phyloP scores from a whole-genome alignment of 306 rosid genomes.

The Rosa chinensis region DNA sequence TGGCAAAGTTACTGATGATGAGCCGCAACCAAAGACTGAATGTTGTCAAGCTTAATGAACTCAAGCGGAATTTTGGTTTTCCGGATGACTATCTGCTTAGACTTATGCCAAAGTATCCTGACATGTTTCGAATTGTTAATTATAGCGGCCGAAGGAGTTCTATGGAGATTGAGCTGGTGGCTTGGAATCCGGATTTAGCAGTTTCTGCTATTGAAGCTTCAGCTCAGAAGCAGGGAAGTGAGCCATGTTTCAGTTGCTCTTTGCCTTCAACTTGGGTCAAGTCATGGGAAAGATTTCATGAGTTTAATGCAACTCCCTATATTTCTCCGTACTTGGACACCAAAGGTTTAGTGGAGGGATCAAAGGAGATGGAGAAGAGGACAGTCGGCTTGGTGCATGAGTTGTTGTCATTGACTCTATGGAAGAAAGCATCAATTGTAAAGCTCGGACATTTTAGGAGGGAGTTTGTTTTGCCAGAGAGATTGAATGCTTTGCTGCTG shows the following conservation, averaged over 20 bases:
- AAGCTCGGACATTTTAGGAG: constrained; percentile 77
- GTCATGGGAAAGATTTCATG: constrained; percentile 66
- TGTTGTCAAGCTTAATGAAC: constrained; percentile 60
- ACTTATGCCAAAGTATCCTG: constrained; percentile 46
- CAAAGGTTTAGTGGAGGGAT: constrained; percentile 44
- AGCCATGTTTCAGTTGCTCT: constrained; percentile 56
- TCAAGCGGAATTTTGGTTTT: constrained; percentile 69
- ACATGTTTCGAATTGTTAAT: constrained; percentile 63
- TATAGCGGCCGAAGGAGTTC: constrained; percentile 59
- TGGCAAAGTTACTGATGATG: constrained; percentile 74
- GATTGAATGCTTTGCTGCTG: constrained; percentile 64
- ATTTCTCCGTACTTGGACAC: constrained; percentile 64
- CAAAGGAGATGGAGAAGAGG: constrained; percentile 82
- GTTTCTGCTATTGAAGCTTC: constrained; percentile 56
- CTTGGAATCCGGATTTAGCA: constrained; percentile 71
- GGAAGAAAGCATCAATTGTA: constrained; percentile 79
- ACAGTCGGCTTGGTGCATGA: constrained; percentile 75
- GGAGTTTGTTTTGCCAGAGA: constrained; percentile 67
- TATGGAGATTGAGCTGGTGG: constrained; percentile 69
- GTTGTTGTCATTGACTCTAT: constrained; percentile 70
- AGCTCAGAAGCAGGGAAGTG: constrained; percentile 35
- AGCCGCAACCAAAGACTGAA: constrained; percentile 53
- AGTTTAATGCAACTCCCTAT: constrained; percentile 63
- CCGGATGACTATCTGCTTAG: constrained; percentile 76
- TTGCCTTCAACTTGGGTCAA: constrained; percentile 78